Percentiles rank a stretch among this genome's conserved stretches.
These are phyloP conservation scores for Stipa capillata DNA, from an alignment of 176 grass and related monocot genomes.

Conservation along the genomic window DNA sequence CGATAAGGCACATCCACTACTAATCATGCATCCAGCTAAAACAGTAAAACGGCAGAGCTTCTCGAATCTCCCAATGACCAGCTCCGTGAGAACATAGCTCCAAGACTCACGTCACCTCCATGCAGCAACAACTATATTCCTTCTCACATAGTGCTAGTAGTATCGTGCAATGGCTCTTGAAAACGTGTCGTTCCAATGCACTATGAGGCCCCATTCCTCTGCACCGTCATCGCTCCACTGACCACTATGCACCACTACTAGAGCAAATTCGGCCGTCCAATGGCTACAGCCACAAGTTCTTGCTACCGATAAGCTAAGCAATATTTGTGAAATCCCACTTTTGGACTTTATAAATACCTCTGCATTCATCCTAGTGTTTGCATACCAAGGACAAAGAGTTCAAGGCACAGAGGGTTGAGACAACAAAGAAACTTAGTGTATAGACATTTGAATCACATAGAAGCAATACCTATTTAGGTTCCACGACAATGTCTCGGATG, in stretches of 20 bases:
- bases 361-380: background rate
- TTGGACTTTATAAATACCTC: slow-evolving; percentile 15
- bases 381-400: background rate
- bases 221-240: background rate
- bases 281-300: slow-evolving; percentile 21
- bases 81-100: background rate
- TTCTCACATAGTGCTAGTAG: background rate
- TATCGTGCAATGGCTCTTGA: background rate
- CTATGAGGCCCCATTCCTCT: background rate
- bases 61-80: background rate
- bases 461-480: background rate
- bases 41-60: slow-evolving; percentile 16
- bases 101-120: background rate
- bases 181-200: slow-evolving; percentile 7
- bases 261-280: slow-evolving; percentile 11
- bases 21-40: background rate
- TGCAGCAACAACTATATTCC: background rate
- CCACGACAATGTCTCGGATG: background rate
- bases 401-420: background rate
- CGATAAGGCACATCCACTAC: slow-evolving; percentile 7
- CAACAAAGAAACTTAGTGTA: background rate
- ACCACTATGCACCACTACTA: background rate
- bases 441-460: background rate
- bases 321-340: background rate
- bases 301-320: background rate